Evolutionary conservation across 768 basidiomycete genomes (phyloP), one percentile per base, ranked within the genome.

Genomic region (Dioszegia crocea): DNA sequence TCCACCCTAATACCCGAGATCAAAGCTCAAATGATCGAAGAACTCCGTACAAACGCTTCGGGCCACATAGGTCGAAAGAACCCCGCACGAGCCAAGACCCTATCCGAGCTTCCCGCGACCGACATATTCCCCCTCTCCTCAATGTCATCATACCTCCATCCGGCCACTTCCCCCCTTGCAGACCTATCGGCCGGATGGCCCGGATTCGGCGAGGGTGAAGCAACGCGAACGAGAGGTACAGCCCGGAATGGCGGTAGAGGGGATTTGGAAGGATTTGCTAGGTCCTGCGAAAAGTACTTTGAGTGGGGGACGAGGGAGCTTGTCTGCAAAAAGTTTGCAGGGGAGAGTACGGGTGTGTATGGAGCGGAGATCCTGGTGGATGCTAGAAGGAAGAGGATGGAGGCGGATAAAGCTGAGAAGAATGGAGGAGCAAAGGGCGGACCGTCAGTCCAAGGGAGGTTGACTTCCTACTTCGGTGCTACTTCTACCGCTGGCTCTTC

Each of bases 251-350:
- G 64, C 11, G 75, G 71, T 19, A 36, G 75, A 59, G 75, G 75
- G 1, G 73, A 75, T 63, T 53, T 74, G 30, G 67, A 74, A 16
- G 84, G 83, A 54, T 82, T 93, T 16, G 91, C 92, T 0, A 83
- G 79, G 10, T 80, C 86, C 2, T 93, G 91, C 78, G 92, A 96
- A 75, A 81, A 85, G 46, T 88, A 86, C 73, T 94, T 94, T 62
- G 91, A 93, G 71, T 96, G 91, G 91, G 91, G 91, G 0, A 85
- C 89, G 49, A 85, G 82, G 66, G 87, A 89, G 47, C 80, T 84
- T 2, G 89, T 94, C 56, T 82, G 88, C 64, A 89, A 89, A 63
- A 85, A 89, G 11, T 91, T 93, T 70, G 81, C 64, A 14, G 56
- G 66, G 1, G 71, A 88, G 68, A 88, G 85, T 0, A 83, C 90